Percentiles rank a stretch among this genome's conserved stretches.
These are phyloP conservation scores for Tubosaeta brunneosetosa DNA, from an alignment of 768 basidiomycete species.

Conservation along the genomic window DNA sequence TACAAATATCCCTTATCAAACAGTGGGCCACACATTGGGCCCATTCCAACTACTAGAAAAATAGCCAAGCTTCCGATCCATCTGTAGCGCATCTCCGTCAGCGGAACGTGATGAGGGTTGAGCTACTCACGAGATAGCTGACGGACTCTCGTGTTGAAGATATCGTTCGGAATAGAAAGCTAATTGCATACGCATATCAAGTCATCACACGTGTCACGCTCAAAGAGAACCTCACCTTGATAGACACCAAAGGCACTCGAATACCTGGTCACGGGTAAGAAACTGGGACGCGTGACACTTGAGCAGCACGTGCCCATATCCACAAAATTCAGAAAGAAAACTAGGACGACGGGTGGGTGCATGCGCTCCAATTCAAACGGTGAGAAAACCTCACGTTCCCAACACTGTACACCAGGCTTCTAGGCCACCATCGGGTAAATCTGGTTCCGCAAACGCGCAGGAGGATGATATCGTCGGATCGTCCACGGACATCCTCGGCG, in stretches of 20 bases:
- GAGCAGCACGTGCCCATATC: constrained; percentile 17
- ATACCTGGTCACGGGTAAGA: constrained; percentile 11
- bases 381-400: constrained; percentile 18
- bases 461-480: background rate
- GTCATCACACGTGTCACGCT: background rate
- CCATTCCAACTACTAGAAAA: constrained; percentile 17
- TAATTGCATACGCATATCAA: background rate
- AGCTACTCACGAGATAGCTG: constrained; percentile 20
- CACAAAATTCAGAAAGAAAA: constrained; percentile 25
- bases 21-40: constrained; percentile 22
- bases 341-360: constrained; percentile 5
- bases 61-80: constrained; percentile 24
- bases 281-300: background rate
- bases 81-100: constrained; percentile 6
- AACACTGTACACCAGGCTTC: constrained; percentile 24
- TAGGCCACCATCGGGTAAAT: constrained; percentile 14
- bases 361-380: background rate
- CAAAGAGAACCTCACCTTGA: constrained; percentile 12
- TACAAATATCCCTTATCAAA: constrained; percentile 29
- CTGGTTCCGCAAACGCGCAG: background rate
- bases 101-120: too few species aligned
- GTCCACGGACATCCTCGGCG: background rate
- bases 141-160: constrained; percentile 19
- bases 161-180: constrained; percentile 21
- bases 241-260: constrained; percentile 24